These are phyloP conservation scores for Exserohilum turcica DNA, from an alignment of 2,329 filamentous ascomycete species.

Conservation along the genomic window DNA sequence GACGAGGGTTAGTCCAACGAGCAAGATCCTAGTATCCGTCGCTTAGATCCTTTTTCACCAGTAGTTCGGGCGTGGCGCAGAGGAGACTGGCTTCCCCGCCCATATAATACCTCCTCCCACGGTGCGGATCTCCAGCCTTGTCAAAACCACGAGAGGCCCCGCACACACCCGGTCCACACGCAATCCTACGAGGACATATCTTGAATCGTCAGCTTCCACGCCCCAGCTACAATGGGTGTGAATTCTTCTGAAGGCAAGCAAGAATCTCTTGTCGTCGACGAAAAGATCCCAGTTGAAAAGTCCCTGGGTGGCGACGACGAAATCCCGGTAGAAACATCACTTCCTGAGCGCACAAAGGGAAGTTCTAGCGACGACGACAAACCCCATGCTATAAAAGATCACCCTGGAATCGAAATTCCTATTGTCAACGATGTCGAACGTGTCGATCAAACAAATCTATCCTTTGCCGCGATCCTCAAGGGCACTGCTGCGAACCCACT, in stretches of 20 bases:
- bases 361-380: conserved; percentile 4
- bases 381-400: conserved; percentile 6
- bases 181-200: conserved; percentile 9
- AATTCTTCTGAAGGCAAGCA: not conserved
- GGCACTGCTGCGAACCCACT: conserved; percentile 35
- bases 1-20: conserved; percentile 6
- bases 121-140: conserved; percentile 5
- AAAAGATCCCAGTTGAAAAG: not conserved
- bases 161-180: conserved; percentile 6
- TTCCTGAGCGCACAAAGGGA: not conserved
- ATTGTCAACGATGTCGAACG: conserved; percentile 36
- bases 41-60: conserved; percentile 25
- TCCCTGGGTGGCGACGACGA: conserved; percentile 1
- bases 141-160: conserved; percentile 2
- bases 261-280: not conserved
- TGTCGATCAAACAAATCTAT: conserved; percentile 29
- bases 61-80: conserved; percentile 12
- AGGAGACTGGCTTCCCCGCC: conserved; percentile 5
- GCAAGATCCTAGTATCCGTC: conserved; percentile 18
- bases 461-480: conserved; percentile 33
- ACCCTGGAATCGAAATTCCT: conserved; percentile 26
- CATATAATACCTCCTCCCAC: conserved; percentile 18
- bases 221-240: conserved; percentile 8
- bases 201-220: not conserved
- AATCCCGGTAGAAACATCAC: not conserved